A percentile compares a stretch with the other conserved stretches of the same genome.
Evolutionary conservation across 306 rosid genomes (phyloP).

Genomic region (Vigna hirtella): DNA sequence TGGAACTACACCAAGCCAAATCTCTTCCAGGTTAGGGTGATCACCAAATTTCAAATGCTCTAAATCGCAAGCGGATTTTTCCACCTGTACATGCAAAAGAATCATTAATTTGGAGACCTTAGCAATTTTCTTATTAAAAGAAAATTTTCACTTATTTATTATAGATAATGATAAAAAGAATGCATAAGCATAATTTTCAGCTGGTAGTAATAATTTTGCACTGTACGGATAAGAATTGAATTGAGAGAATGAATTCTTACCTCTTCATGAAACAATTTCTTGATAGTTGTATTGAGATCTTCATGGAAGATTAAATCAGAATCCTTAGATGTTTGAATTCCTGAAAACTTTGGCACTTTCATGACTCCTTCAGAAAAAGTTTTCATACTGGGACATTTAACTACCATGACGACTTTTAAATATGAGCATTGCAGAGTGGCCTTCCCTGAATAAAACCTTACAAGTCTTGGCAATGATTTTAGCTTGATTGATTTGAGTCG

Average conservation of each 20-base stretch:
- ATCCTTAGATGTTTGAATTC: not conserved
- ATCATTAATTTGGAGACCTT: too few relatives aligned
- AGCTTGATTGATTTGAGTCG: not conserved
- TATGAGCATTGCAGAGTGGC: not conserved
- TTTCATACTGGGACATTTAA: not conserved
- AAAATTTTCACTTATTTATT: too few relatives aligned
- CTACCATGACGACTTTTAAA: not conserved
- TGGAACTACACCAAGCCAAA: constrained; percentile 30
- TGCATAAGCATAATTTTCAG: too few relatives aligned
- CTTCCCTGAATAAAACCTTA: constrained; percentile 18
- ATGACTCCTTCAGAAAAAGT: not conserved
- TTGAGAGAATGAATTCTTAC: too few relatives aligned
- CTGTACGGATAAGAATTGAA: too few relatives aligned
- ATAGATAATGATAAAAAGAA: too few relatives aligned
- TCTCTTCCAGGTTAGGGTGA: not conserved
- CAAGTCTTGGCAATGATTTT: not conserved
- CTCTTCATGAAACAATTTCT: too few relatives aligned
- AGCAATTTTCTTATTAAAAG: too few relatives aligned
- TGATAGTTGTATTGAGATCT: not conserved
- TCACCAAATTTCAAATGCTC: not conserved
- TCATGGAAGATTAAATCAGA: not conserved
- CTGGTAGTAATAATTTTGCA: too few relatives aligned
- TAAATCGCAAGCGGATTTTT: not conserved
- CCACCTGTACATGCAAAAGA: not conserved
- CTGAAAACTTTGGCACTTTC: not conserved